Base-by-base conservation (phyloP, 768 basidiomycete species). In the Serendipita sp. region DNA sequence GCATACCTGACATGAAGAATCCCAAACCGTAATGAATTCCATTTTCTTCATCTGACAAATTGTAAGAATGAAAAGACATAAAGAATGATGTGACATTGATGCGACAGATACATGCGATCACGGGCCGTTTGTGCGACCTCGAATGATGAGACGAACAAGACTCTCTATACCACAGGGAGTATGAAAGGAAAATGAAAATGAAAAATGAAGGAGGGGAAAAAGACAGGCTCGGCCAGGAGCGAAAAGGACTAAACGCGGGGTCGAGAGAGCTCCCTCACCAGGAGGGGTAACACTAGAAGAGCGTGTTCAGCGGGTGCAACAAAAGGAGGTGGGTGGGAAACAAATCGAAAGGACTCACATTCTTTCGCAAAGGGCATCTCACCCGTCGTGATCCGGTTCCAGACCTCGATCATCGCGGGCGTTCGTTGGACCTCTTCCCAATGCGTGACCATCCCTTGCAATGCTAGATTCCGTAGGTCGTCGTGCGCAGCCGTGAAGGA, bases 281-380 rank as follows among this genome's bases (percentile, higher is more conserved):
- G 33, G 17, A 58, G 53, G 28, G 53, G 53, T n/a, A 58, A 26
- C 53, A 58, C 53, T 58, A 38, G 14, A 38, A 14, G 7, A 38
- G 38, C 5, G 14, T 38, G 5, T 14, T 2, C 14, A n/a, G n/a
- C n/a, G n/a, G n/a, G n/a, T n/a, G n/a, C n/a, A n/a, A n/a, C 1
- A 38, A 14, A 38, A 38, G 45, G 45, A 48, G n/a, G n/a, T n/a
- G n/a, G n/a, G n/a, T n/a, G n/a, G n/a, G n/a, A n/a, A n/a, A n/a
- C n/a, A n/a, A n/a, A n/a, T 20, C 5, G n/a, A 20, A 9, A 7
- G 20, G 45, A 34, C 53, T n/a, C 53, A 58, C 53, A 58, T 24
- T 58, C 53, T 33, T 58, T 58, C 31, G 53, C 53, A 31, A 58
- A 58, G 9, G 53, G 53, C 53, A 58, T 58, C 9, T 58, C 33